A percentile compares a stretch with the other conserved stretches of the same genome.
phyloP scores from a whole-genome alignment of 345 rosid species.

The Aquilaria malaccensis region DNA sequence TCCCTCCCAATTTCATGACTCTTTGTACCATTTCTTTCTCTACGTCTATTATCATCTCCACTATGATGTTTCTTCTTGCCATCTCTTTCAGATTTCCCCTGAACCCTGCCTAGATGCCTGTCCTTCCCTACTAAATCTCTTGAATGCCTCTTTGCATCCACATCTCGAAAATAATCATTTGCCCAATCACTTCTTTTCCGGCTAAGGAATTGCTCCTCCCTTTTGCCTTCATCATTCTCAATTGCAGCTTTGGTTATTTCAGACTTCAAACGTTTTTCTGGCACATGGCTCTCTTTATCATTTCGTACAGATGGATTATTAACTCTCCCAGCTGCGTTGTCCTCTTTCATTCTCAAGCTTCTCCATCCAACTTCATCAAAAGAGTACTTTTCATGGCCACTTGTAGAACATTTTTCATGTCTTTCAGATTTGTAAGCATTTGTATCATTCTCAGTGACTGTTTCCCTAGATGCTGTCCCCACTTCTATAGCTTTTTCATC shows the following conservation, averaged over 20 bases:
- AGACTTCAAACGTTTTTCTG: constrained; percentile 36
- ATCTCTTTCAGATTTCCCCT: constrained; percentile 37
- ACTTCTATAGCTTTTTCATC: constrained; percentile 21
- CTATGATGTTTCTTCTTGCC: constrained; percentile 40
- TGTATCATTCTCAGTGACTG: constrained; percentile 25
- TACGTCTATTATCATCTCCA: constrained; percentile 34
- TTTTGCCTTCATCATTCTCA: constrained; percentile 22
- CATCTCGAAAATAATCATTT: constrained; percentile 26
- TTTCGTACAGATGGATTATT: constrained; percentile 10
- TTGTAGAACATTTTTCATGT: constrained; percentile 24
- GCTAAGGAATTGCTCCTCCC: constrained; percentile 25
- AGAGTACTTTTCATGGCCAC: constrained; percentile 17
- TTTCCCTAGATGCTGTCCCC: constrained; percentile 16
- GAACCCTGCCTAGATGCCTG: constrained; percentile 27
- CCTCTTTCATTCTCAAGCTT: constrained; percentile 25
- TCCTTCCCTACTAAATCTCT: constrained; percentile 37
- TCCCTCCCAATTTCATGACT: constrained; percentile 42
- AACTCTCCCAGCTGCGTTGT: constrained; percentile 18
- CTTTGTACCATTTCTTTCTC: constrained; percentile 29
- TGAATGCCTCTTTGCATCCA: constrained; percentile 37
- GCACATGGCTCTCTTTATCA: constrained; percentile 21
- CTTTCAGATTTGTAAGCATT: constrained; percentile 24
- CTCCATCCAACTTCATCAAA: constrained; percentile 29
- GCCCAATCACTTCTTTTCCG: constrained; percentile 28
- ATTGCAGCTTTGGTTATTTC: constrained; percentile 26